Conservation (phyloP, 2,329 filamentous ascomycete genomes). For the Fonsecaea multimorphosa region DNA sequence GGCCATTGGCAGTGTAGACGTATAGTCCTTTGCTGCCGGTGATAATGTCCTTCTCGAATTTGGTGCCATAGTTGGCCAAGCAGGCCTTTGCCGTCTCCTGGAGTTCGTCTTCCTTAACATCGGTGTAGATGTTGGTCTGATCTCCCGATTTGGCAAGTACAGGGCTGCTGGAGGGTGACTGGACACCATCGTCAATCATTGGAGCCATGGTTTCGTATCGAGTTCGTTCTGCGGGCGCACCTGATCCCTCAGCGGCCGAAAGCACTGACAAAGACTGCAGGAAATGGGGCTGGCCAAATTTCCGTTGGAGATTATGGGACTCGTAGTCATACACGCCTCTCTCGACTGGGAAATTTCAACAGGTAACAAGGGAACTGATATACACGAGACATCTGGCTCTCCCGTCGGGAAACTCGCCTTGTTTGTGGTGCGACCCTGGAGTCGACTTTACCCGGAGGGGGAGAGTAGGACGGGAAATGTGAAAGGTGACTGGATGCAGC, state of each 20-base stretch:
- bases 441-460: slow-evolving; percentile 10
- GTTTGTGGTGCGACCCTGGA: slow-evolving; percentile 7
- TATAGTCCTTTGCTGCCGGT: slow-evolving; percentile 53
- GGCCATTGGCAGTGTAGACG: slow-evolving; percentile 53
- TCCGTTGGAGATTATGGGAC: background rate
- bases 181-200: slow-evolving; percentile 37
- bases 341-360: background rate
- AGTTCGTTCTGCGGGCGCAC: background rate
- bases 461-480: slow-evolving; percentile 2
- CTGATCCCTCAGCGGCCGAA: slow-evolving; percentile 1
- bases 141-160: slow-evolving; percentile 47
- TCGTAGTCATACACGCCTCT: slow-evolving; percentile 3
- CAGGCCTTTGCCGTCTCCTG: slow-evolving; percentile 45
- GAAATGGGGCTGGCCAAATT: background rate
- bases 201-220: slow-evolving; percentile 34
- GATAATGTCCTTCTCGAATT: slow-evolving; percentile 50
- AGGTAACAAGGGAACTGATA: slow-evolving; percentile 19
- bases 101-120: slow-evolving; percentile 41
- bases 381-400: slow-evolving; percentile 6
- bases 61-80: slow-evolving; percentile 38
- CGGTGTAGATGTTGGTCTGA: slow-evolving; percentile 44
- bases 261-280: slow-evolving; percentile 19
- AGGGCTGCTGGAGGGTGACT: slow-evolving; percentile 42
- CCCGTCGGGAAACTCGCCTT: slow-evolving; percentile 26
- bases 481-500: slow-evolving; percentile 9